Evolutionary conservation across 106 monocot genomes (phyloP), one percentile per base, ranked within the genome.

Genomic region (Chionographis japonica): DNA sequence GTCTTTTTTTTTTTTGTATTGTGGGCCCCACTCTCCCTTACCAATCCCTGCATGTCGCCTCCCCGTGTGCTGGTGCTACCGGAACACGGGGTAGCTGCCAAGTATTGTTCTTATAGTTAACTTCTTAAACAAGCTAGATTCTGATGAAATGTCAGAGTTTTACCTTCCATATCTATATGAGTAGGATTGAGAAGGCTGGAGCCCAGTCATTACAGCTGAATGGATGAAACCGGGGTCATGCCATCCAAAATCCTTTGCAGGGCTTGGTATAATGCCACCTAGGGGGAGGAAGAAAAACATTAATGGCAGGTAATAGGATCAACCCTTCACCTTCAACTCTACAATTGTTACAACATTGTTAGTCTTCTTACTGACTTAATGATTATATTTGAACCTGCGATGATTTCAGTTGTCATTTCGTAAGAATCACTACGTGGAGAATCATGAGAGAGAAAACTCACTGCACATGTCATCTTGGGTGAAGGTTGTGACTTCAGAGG

Each of bases 191-290:
- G 87, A 88, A 70, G 87, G 88, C 36, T 78, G 66, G 8, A 92
- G 72, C 2, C 77, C 85, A 12, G 62, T 83, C 85, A 92, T 85
- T 40, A 83, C 60, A 37, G 85, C 88, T 7, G 91, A 78, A 67
- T 92, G 91, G 42, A 92, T 85, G 68, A 68, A 92, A 19, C 91
- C 91, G 13, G 91, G 91, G 50, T 88, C 80, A 70, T 92, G 88
- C 91, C 91, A 92, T 52, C 91, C 91, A 58, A 88, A 92, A 56
- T 88, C 88, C 40, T 77, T 77, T 1, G 91, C 91, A 41, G 91
- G 85, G 58, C 91, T 92, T 37, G 69, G 68, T 63, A 70, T 14
- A 52, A 46, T 10, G 58, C 37, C 37, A 71, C 77, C 80, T 84
- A 51, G 7, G 12, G 15, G 19, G 53, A 41, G 4, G 17, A 53